Conservation (phyloP, 2,329 filamentous ascomycete genomes). For the Aspergillus fijiensis region DNA sequence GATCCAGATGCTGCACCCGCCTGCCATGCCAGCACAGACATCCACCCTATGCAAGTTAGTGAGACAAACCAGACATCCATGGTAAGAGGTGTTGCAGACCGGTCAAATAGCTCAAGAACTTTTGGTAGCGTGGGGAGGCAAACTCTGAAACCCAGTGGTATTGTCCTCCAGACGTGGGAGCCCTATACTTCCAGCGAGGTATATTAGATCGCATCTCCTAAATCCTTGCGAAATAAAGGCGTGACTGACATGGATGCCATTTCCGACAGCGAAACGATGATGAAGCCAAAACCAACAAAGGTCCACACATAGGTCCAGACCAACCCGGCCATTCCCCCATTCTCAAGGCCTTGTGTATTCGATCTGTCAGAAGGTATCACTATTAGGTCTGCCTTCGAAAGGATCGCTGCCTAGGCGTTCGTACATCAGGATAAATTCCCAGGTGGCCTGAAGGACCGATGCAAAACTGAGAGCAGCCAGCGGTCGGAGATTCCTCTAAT, state of each 20-base stretch:
- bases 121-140: conserved; percentile 50
- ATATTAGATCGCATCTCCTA: neutral
- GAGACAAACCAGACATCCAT: neutral
- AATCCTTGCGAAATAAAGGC: too few species aligned
- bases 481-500: conserved; percentile 33
- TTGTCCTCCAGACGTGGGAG: conserved; percentile 58
- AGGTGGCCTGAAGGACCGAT: conserved; percentile 37
- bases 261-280: conserved; percentile 62
- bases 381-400: neutral
- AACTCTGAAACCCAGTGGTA: conserved; percentile 61
- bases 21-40: conserved; percentile 52
- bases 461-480: conserved; percentile 37
- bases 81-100: conserved; percentile 19
- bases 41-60: conserved; percentile 43
- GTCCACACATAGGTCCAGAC: conserved; percentile 43
- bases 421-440: conserved; percentile 38
- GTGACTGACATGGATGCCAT: conserved; percentile 47
- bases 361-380: conserved; percentile 15
- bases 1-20: conserved; percentile 50
- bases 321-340: conserved; percentile 29
- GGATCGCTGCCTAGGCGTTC: neutral
- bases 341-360: conserved; percentile 24
- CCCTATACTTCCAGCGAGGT: conserved; percentile 30
- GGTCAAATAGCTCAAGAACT: conserved; percentile 55
- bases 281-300: conserved; percentile 66